A percentile compares a stretch with the other conserved stretches of the same genome.
phyloP scores from a whole-genome alignment of 768 basidiomycete genomes.

The Suillus weaverae region DNA sequence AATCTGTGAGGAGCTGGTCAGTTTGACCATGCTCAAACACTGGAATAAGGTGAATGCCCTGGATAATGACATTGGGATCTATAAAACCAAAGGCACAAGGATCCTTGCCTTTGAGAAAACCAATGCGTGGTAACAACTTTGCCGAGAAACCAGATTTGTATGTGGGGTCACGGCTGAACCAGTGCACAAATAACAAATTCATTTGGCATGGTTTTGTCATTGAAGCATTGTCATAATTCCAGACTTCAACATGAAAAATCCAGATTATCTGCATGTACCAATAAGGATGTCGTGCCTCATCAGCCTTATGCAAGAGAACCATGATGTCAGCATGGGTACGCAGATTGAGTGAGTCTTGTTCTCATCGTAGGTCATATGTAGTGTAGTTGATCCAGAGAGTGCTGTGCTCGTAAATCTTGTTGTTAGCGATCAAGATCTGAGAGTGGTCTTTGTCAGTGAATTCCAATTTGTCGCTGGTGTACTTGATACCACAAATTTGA shows the following conservation, averaged over 20 bases:
- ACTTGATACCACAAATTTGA: not conserved
- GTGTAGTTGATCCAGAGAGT: constrained; percentile 33
- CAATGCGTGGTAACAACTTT: constrained; percentile 34
- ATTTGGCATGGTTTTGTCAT: constrained; percentile 18
- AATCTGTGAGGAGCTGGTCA: constrained; percentile 2
- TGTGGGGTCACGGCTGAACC: constrained; percentile 33
- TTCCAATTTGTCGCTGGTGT: constrained; percentile 17
- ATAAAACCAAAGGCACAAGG: constrained; percentile 44
- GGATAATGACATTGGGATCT: constrained; percentile 41
- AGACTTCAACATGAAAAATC: constrained; percentile 29
- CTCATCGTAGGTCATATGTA: constrained; percentile 27
- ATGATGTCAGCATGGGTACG: constrained; percentile 36
- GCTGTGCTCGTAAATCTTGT: constrained; percentile 36
- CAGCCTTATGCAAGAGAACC: constrained; percentile 28
- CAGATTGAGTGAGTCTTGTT: constrained; percentile 31
- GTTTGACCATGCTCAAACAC: constrained; percentile 31
- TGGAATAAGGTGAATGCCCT: constrained; percentile 44
- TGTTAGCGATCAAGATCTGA: constrained; percentile 23
- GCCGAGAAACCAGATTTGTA: constrained; percentile 26
- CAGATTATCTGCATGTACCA: constrained; percentile 38
- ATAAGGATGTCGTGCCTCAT: constrained; percentile 29
- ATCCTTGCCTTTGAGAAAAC: constrained; percentile 11
- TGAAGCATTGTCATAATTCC: not conserved
- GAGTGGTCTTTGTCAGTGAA: constrained; percentile 22
- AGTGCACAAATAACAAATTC: constrained; percentile 44